Conservation (phyloP, 73 alveolate species). For the Paramecium pentaurelia region DNA sequence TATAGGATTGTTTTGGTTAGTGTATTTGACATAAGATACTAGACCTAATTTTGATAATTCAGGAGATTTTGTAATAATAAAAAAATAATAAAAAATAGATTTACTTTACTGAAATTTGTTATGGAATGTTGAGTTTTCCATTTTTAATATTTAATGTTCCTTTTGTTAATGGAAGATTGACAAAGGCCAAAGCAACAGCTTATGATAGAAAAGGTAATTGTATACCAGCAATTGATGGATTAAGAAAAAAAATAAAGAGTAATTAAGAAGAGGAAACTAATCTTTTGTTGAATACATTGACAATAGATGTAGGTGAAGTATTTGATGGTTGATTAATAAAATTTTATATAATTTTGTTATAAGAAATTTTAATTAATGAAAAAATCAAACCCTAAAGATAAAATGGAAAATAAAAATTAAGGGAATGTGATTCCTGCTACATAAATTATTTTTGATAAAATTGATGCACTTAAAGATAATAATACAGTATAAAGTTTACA, state of each 20-base stretch:
- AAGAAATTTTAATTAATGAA: background rate
- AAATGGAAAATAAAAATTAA: background rate
- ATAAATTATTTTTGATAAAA: background rate
- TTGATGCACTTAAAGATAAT: background rate
- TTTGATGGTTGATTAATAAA: conserved; percentile 48
- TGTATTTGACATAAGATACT: background rate
- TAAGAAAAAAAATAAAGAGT: background rate
- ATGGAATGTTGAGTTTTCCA: conserved; percentile 58
- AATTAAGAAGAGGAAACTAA: background rate
- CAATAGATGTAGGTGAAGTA: conserved; percentile 23
- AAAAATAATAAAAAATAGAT: background rate
- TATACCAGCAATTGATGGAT: conserved; percentile 25
- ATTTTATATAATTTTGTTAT: background rate
- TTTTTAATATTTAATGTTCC: conserved; percentile 46
- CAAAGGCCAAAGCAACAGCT: conserved; percentile 56
- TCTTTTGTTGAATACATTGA: background rate
- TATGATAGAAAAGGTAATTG: conserved; percentile 60
- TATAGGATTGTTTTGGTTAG: conserved; percentile 46
- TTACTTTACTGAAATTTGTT: conserved; percentile 41
- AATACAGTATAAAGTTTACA: background rate
- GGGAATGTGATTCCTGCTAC: background rate
- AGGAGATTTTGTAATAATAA: conserved; percentile 23
- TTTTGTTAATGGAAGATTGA: conserved; percentile 34
- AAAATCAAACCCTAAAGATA: background rate
- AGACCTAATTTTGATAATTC: conserved; percentile 43